Conservation (phyloP, 805 yeast species). For the Schwanniomyces polymorphus region DNA sequence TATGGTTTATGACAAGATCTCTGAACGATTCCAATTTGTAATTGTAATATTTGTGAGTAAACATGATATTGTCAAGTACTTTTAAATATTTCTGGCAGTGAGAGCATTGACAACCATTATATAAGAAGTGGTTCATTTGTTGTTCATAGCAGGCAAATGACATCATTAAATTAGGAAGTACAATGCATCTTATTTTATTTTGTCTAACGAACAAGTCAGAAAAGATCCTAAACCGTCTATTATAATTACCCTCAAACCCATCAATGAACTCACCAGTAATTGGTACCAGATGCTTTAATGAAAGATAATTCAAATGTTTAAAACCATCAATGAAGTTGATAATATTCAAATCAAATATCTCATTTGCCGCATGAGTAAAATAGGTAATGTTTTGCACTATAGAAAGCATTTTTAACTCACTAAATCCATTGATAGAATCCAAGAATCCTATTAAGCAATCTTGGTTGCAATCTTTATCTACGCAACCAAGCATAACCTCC, state of each 20-base stretch:
- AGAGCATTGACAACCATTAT: slow-evolving; percentile 76
- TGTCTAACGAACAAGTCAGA: slow-evolving; percentile 46
- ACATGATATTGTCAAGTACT: slow-evolving; percentile 57
- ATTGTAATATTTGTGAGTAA: slow-evolving; percentile 64
- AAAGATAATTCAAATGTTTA: slow-evolving; percentile 36
- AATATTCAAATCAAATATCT: slow-evolving; percentile 49
- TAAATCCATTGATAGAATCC: slow-evolving; percentile 33
- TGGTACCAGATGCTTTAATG: slow-evolving; percentile 62
- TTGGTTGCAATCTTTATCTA: slow-evolving; percentile 33
- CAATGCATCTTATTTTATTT: slow-evolving; percentile 39
- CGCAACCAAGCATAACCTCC: slow-evolving; percentile 58
- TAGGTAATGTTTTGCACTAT: slow-evolving; percentile 32
- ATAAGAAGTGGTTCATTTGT: slow-evolving; percentile 63
- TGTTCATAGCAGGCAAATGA: slow-evolving; percentile 69
- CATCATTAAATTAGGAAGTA: slow-evolving; percentile 61
- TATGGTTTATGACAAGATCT: slow-evolving; percentile 60
- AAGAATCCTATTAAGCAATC: slow-evolving; percentile 48
- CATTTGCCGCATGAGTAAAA: slow-evolving; percentile 24
- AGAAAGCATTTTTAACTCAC: slow-evolving; percentile 35
- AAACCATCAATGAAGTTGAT: slow-evolving; percentile 26
- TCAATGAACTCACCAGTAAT: slow-evolving; percentile 55
- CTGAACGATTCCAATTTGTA: slow-evolving; percentile 44
- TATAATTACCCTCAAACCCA: slow-evolving; percentile 74
- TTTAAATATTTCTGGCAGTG: slow-evolving; percentile 53
- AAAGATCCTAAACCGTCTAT: slow-evolving; percentile 56